A percentile compares a stretch with the other conserved stretches of the same genome.
Evolutionary conservation across 441 rosid species (phyloP).

Genomic region (Omphalea diandra): DNA sequence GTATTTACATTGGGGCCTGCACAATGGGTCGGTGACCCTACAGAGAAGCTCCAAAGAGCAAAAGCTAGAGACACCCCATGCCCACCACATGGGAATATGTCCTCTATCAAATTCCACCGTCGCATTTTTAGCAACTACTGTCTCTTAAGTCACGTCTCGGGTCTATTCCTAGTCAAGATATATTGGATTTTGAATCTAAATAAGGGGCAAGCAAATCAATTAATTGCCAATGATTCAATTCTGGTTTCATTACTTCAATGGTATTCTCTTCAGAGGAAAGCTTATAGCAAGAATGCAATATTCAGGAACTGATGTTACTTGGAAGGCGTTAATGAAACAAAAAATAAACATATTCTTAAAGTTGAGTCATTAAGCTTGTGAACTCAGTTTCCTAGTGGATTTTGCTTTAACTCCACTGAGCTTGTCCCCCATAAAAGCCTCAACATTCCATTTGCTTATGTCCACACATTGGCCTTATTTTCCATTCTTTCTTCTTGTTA

Average conservation of each 20-base stretch:
- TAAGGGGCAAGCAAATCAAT: too few species aligned
- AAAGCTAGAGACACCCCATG: conserved; percentile 13
- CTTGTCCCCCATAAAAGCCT: conserved; percentile 27
- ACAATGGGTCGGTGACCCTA: background rate
- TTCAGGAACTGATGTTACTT: too few species aligned
- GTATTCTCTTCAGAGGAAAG: too few species aligned
- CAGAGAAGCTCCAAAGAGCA: background rate
- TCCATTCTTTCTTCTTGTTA: background rate
- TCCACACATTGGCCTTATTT: conserved; percentile 20
- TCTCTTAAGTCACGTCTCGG: background rate
- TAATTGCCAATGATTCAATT: background rate
- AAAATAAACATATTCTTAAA: background rate
- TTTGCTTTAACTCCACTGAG: conserved; percentile 4
- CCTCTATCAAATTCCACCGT: background rate
- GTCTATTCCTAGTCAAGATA: background rate
- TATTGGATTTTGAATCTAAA: background rate
- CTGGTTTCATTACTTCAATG: background rate
- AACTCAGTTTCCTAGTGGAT: conserved; percentile 7
- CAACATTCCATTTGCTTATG: conserved; percentile 19
- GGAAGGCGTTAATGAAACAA: too few species aligned
- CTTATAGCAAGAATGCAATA: too few species aligned
- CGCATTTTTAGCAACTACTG: background rate
- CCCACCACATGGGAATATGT: conserved; percentile 21
- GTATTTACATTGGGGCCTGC: conserved; percentile 3
- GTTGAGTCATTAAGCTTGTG: background rate